These are phyloP conservation scores for Stephanodiscus minutulus DNA, from an alignment of 108 stramenopile species.

Conservation along the genomic window DNA sequence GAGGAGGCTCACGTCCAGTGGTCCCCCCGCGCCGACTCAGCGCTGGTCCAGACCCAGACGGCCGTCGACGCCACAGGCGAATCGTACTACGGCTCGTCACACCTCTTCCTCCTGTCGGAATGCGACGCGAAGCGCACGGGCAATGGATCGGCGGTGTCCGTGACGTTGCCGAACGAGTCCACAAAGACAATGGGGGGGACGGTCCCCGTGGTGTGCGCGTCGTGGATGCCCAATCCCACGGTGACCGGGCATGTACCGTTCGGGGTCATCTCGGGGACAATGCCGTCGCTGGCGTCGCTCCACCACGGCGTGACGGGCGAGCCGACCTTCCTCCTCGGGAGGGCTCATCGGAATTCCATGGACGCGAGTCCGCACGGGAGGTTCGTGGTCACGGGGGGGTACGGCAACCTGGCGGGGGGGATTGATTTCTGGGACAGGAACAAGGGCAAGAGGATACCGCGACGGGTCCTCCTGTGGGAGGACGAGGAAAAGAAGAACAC, in stretches of 20 bases:
- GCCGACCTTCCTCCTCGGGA: conserved; percentile 93
- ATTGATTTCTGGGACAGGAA: conserved; percentile 98
- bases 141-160: conserved; percentile 57
- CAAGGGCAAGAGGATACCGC: conserved; percentile 76
- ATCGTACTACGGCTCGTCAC: conserved; percentile 95
- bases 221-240: conserved; percentile 86
- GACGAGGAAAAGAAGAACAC: conserved; percentile 21
- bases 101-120: conserved; percentile 79
- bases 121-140: conserved; percentile 33
- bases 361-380: conserved; percentile 89
- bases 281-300: conserved; percentile 90
- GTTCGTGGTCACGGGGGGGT: conserved; percentile 85
- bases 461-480: conserved; percentile 52
- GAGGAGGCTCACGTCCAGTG: conserved; percentile 77
- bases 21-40: conserved; percentile 79
- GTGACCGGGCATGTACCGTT: conserved; percentile 72
- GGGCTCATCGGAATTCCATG: conserved; percentile 92
- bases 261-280: conserved; percentile 87
- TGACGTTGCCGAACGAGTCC: conserved; percentile 67
- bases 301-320: conserved; percentile 91
- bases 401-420: conserved; percentile 86
- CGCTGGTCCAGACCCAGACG: conserved; percentile 84
- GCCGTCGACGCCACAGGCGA: conserved; percentile 91
- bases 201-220: conserved; percentile 80
- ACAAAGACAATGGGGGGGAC: conserved; percentile 22